Evolutionary conservation across 176 grass and related monocot genomes (phyloP), one percentile per base, ranked within the genome.

Genomic region (Chloris gayana): DNA sequence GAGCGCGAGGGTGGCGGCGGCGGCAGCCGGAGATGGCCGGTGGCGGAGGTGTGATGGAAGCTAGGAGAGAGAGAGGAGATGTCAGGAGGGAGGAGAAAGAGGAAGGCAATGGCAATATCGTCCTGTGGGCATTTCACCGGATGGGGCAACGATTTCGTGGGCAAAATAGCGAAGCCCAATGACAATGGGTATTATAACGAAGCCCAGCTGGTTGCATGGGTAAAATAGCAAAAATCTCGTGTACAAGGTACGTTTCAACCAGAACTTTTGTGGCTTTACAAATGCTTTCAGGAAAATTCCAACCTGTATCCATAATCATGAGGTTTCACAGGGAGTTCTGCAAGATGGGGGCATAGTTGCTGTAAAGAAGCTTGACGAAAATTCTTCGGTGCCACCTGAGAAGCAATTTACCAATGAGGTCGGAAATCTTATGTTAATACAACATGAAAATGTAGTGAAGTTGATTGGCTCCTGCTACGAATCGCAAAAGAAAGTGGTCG

Each of bases 401-500:
- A 82, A 56, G 51, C 46, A 47, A 11, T 87, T 87, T 31, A 14
- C 0, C 1, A 87, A 77, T 25, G 85, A 87, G 56, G 85, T 77
- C 26, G 19, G 7, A 7, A 85, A 71, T 29, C 74, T 87, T 4
- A 87, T 77, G 85, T 65, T 42, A 12, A 14, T 41, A 14, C 18
- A 56, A 0, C 84, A 86, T 61, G n/a, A 61, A 39, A 86, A 86
- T 0, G 29, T 86, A 18, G 62, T 86, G 0, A 81, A 82, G 14
- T 14, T 87, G 66, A 45, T 77, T 12, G 72, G 73, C 26, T 82
- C 44, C 56, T 77, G 79, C 15, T 35, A 82, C 14, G 85, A 82
- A 34, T 39, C 34, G 22, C 85, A 87, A 6, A 77, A 82, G 79
- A 82, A 82, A 7, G 64, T 87, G 72, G 85, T 87, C 42, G 25